phyloP scores from a whole-genome alignment of 176 grass and related monocot species.

The Aegilops umbellulata region DNA sequence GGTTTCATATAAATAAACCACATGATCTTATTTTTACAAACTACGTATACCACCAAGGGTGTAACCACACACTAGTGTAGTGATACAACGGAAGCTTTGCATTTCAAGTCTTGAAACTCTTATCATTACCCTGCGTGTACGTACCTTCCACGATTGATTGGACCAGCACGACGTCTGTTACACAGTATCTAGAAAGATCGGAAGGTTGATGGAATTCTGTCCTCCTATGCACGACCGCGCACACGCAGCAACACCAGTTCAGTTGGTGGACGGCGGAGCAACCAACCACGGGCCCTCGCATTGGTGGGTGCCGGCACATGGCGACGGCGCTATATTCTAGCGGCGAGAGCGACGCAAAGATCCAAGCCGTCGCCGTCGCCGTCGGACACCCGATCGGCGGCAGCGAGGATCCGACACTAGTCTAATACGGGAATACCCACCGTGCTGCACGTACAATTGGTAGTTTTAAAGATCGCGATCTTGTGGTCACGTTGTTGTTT shows the following conservation, averaged over 20 bases:
- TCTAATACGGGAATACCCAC: neutral
- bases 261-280: slow-evolving; percentile 35
- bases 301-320: slow-evolving; percentile 36
- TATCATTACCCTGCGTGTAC: neutral
- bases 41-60: no score
- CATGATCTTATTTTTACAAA: no score
- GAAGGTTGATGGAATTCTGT: neutral
- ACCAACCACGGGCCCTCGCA: slow-evolving; percentile 19
- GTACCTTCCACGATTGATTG: neutral
- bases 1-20: no score
- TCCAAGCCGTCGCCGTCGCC: slow-evolving; percentile 19
- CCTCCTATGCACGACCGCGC: neutral
- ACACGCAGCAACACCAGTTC: neutral
- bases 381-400: neutral
- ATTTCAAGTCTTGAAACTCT: no score
- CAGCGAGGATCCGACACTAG: neutral
- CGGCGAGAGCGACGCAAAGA: neutral
- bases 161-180: neutral
- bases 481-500: neutral
- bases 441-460: neutral
- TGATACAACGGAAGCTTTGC: no score
- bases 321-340: slow-evolving; percentile 16
- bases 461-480: slow-evolving; percentile 11
- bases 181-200: neutral
- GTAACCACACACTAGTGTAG: no score